A percentile compares a stretch with the other conserved stretches of the same genome.
These are phyloP conservation scores for Trichoderma koningiopsis DNA, from an alignment of 2,329 filamentous ascomycete genomes.

Conservation along the genomic window DNA sequence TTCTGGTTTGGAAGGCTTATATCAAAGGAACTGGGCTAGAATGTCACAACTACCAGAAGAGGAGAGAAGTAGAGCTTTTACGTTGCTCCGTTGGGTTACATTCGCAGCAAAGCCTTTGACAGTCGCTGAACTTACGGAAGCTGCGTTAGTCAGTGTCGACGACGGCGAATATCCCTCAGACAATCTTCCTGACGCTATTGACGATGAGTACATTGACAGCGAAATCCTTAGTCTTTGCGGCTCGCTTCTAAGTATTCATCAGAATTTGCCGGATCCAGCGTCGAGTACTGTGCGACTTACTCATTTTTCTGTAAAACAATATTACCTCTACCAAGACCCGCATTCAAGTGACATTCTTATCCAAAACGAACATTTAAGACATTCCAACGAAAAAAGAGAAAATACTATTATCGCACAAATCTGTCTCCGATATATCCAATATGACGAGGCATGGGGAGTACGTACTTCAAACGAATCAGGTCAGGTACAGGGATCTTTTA, in stretches of 20 bases:
- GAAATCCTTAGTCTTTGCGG: slow-evolving; percentile 37
- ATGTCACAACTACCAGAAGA: slow-evolving; percentile 26
- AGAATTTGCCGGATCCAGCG: accelerated
- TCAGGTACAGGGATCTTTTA: background rate
- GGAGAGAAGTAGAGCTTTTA: slow-evolving; percentile 32
- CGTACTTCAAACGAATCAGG: background rate
- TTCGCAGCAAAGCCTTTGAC: slow-evolving; percentile 32
- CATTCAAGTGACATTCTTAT: background rate
- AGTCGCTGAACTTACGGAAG: slow-evolving; percentile 33
- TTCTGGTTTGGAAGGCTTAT: slow-evolving; percentile 34
- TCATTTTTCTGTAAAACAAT: slow-evolving; percentile 32
- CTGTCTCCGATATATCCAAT: slow-evolving; percentile 16
- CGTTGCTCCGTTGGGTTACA: slow-evolving; percentile 37
- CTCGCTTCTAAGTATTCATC: slow-evolving; percentile 36
- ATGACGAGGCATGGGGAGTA: background rate
- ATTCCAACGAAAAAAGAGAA: background rate
- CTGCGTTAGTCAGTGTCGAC: slow-evolving; percentile 30
- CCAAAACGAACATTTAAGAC: background rate
- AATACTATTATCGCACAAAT: background rate
- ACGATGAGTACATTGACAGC: slow-evolving; percentile 36
- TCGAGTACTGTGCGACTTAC: slow-evolving; percentile 25
- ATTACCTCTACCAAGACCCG: slow-evolving; percentile 23
- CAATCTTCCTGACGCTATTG: slow-evolving; percentile 33
- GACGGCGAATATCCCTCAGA: slow-evolving; percentile 30
- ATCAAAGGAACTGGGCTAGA: slow-evolving; percentile 37